Conservation (phyloP, 768 basidiomycete genomes). For the Tylopilus rubrobrunneus region DNA sequence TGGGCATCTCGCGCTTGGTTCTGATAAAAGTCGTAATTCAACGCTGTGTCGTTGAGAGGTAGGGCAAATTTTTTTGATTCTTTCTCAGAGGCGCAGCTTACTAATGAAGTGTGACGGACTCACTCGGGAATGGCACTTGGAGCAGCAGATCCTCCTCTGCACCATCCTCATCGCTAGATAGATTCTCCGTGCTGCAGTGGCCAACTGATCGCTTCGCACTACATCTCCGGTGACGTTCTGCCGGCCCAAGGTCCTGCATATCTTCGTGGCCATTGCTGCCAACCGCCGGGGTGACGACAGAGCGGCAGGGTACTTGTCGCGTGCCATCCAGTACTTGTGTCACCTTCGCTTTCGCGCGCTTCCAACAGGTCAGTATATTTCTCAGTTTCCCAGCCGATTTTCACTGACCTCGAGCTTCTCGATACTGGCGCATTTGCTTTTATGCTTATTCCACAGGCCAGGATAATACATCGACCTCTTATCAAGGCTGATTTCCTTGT, state of each 20-base stretch:
- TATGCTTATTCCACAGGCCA: slow-evolving; percentile 34
- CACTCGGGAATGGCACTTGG: slow-evolving; percentile 25
- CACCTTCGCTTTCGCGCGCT: slow-evolving; percentile 14
- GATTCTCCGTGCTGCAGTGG: slow-evolving; percentile 2
- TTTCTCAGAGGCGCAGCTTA: slow-evolving; percentile 2
- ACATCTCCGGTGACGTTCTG: neutral
- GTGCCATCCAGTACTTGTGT: neutral
- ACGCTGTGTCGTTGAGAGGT: slow-evolving; percentile 6
- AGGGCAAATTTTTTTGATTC: neutral
- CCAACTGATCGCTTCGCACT: neutral
- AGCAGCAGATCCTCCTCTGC: slow-evolving; percentile 8
- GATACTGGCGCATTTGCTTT: slow-evolving; percentile 25
- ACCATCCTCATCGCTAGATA: slow-evolving; percentile 16
- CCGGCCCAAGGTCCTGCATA: neutral
- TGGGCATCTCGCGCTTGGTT: neutral
- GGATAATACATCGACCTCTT: slow-evolving; percentile 34
- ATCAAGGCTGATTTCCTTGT: slow-evolving; percentile 32
- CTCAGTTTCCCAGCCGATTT: neutral
- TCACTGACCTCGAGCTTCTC: slow-evolving; percentile 25
- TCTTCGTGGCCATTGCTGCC: slow-evolving; percentile 1
- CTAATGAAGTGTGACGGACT: slow-evolving; percentile 7
- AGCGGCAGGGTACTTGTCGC: slow-evolving; percentile 1
- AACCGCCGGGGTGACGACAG: neutral
- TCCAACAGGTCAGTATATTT: slow-evolving; percentile 11
- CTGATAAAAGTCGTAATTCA: slow-evolving; percentile 21